Percentiles rank a stretch among this genome's conserved stretches.
phyloP scores from a whole-genome alignment of 2,329 filamentous ascomycete species.

The Decorospora gaudefroyi region DNA sequence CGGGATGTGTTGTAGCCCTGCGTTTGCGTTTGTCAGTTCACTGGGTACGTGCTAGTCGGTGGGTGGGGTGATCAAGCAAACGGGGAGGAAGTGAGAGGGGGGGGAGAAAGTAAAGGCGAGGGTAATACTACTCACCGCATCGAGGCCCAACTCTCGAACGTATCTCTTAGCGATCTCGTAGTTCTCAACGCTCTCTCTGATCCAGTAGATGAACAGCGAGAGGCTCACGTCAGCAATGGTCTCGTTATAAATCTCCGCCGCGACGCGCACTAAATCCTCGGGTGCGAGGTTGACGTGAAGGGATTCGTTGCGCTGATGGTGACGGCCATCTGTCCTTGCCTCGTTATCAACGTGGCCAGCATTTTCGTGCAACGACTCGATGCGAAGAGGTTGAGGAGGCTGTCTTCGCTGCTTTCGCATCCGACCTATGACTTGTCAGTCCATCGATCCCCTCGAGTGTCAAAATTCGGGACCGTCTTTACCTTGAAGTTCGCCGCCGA shows the following conservation, averaged over 20 bases:
- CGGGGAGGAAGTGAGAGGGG: no score
- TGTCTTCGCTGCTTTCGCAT: not conserved
- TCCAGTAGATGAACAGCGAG: conserved; percentile 34
- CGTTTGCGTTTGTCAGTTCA: no score
- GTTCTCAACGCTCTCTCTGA: conserved; percentile 26
- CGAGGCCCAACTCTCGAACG: conserved; percentile 35
- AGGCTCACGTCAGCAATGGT: conserved; percentile 35
- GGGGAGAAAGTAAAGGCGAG: no score
- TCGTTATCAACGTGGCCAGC: not conserved
- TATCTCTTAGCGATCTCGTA: conserved; percentile 29
- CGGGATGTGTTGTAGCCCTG: no score
- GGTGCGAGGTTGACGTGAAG: conserved; percentile 16
- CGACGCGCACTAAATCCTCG: conserved; percentile 18
- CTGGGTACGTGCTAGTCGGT: no score
- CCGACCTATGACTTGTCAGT: no score
- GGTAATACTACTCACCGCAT: conserved; percentile 33
- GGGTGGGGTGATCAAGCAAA: no score
- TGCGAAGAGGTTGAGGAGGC: not conserved
- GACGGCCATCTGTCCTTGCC: not conserved
- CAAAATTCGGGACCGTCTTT: no score
- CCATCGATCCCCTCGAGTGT: no score
- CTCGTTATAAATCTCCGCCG: conserved; percentile 27
- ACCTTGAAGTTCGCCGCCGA: no score
- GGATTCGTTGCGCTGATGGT: conserved; percentile 5
- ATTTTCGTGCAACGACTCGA: not conserved